phyloP scores from a whole-genome alignment of 495 filamentous ascomycete genomes.

The Daldinia grandis region DNA sequence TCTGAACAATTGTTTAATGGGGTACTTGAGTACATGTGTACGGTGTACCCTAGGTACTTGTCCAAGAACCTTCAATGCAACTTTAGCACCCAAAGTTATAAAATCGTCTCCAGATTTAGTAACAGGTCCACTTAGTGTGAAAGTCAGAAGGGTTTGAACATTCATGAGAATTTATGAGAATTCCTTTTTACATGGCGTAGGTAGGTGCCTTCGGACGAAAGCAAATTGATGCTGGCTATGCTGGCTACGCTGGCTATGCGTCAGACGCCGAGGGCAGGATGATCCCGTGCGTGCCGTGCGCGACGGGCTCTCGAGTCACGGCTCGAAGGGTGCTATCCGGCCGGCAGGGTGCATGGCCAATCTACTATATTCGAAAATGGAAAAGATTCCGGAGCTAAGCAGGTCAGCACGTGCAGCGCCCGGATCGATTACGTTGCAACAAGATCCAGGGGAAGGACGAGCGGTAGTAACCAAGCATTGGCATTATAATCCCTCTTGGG shows the following conservation, averaged over 20 bases:
- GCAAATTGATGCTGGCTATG: slow-evolving; percentile 32
- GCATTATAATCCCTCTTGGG: not conserved
- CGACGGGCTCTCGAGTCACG: slow-evolving; percentile 30
- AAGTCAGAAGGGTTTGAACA: slow-evolving; percentile 11
- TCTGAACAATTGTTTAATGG: slow-evolving; percentile 2
- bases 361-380: slow-evolving; percentile 42
- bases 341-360: slow-evolving; percentile 40
- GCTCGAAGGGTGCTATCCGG: slow-evolving; percentile 37
- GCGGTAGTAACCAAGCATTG: slow-evolving; percentile 10
- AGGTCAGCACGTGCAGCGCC: slow-evolving; percentile 37
- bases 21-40: too few species aligned
- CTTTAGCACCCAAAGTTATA: slow-evolving; percentile 1
- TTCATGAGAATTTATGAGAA: not conserved
- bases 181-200: not conserved
- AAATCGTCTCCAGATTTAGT: slow-evolving; percentile 21
- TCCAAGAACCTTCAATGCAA: not conserved
- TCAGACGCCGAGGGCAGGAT: slow-evolving; percentile 33
- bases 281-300: slow-evolving; percentile 37
- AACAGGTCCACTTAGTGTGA: slow-evolving; percentile 4
- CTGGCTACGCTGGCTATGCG: slow-evolving; percentile 18
- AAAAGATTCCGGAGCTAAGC: slow-evolving; percentile 41
- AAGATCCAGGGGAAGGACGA: slow-evolving; percentile 38
- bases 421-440: slow-evolving; percentile 41
- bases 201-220: slow-evolving; percentile 32
- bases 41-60: too few species aligned